phyloP scores from a whole-genome alignment of 2,329 filamentous ascomycete species.

The Pseudogymnoascus sp. region DNA sequence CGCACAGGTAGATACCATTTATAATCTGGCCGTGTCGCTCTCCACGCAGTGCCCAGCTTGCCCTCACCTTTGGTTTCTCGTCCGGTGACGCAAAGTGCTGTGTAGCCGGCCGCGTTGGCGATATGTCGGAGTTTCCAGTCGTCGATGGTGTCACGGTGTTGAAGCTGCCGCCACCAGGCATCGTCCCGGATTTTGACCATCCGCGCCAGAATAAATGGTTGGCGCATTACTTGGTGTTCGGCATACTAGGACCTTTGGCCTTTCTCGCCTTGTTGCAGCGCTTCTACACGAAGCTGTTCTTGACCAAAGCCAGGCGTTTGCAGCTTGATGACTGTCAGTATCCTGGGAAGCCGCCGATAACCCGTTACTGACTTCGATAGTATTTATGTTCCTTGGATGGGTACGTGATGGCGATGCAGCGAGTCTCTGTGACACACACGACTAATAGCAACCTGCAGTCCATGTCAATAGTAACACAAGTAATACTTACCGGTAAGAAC shows the following conservation, averaged over 20 bases:
- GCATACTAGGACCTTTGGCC: conserved; percentile 12
- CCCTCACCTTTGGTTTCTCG: not conserved
- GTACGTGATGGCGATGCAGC: conserved; percentile 2
- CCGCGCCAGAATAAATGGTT: conserved; percentile 9
- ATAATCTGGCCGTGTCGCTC: not conserved
- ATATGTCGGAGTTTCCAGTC: conserved; percentile 9
- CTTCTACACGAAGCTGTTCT: conserved; percentile 13
- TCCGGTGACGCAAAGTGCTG: not conserved
- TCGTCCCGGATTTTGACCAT: conserved; percentile 12
- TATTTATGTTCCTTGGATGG: conserved; percentile 8
- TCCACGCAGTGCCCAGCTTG: not conserved
- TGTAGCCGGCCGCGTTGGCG: not conserved
- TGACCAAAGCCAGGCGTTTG: conserved; percentile 6
- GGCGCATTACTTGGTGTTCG: conserved; percentile 11
- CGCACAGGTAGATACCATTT: not conserved
- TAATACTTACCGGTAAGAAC: conserved; percentile 1
- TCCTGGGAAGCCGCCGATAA: not conserved
- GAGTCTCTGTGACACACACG: not conserved
- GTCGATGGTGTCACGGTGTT: conserved; percentile 8
- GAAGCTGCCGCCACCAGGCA: conserved; percentile 10
- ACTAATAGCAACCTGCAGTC: not conserved
- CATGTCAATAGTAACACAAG: conserved; percentile 8
- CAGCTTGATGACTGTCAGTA: conserved; percentile 15
- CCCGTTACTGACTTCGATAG: not conserved
- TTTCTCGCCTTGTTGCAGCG: conserved; percentile 14